phyloP scores from a whole-genome alignment of 2,329 filamentous ascomycete species.

The Beauveria caledonica region DNA sequence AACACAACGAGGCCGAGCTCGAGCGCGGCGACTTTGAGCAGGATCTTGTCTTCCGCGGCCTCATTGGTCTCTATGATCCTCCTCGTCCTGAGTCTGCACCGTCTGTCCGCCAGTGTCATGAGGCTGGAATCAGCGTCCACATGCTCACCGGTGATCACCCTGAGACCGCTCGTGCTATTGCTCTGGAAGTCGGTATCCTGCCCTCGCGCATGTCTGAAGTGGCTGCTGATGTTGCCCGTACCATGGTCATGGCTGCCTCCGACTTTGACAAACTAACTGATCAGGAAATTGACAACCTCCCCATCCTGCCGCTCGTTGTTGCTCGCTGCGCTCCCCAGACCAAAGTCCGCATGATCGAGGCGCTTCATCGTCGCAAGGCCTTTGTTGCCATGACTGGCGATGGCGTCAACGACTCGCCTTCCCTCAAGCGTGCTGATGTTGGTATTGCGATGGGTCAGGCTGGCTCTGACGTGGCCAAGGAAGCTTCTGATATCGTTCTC shows the following conservation, averaged over 20 bases:
- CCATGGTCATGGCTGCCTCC: slow-evolving; percentile 59
- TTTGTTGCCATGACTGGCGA: slow-evolving; percentile 63
- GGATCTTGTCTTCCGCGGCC: slow-evolving; percentile 56
- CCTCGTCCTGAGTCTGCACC: slow-evolving; percentile 58
- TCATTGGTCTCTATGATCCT: slow-evolving; percentile 66
- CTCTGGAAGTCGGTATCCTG: slow-evolving; percentile 55
- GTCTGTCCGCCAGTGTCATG: slow-evolving; percentile 49
- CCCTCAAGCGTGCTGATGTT: slow-evolving; percentile 56
- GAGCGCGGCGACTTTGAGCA: slow-evolving; percentile 50
- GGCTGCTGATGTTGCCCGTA: slow-evolving; percentile 44
- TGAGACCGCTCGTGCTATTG: slow-evolving; percentile 56
- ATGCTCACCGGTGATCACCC: slow-evolving; percentile 66
- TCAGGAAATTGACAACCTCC: slow-evolving; percentile 52
- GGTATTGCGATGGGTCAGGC: slow-evolving; percentile 62
- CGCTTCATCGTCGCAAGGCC: slow-evolving; percentile 51
- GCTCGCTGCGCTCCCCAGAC: slow-evolving; percentile 59
- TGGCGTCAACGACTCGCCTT: slow-evolving; percentile 60
- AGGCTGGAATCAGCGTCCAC: slow-evolving; percentile 56
- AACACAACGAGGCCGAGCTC: slow-evolving; percentile 31
- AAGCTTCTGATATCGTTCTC: slow-evolving; percentile 58
- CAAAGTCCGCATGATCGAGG: slow-evolving; percentile 64
- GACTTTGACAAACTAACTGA: slow-evolving; percentile 60
- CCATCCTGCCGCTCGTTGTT: slow-evolving; percentile 55
- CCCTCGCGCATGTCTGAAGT: slow-evolving; percentile 41
- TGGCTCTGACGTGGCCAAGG: slow-evolving; percentile 63